These are phyloP conservation scores for Syzygium aromaticum DNA, from an alignment of 345 rosid genomes.

Conservation along the genomic window DNA sequence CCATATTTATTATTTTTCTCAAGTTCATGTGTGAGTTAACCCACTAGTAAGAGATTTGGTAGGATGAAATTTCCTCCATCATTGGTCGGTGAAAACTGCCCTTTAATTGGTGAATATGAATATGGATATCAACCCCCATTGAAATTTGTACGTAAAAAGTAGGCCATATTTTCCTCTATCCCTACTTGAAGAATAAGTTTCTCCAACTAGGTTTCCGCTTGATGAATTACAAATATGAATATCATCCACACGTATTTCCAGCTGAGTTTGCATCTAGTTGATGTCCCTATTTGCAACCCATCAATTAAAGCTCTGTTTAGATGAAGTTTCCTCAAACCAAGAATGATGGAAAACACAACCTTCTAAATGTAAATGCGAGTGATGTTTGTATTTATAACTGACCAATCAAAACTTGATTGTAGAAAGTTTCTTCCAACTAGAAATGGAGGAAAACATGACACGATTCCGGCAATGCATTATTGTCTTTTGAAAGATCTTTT, in stretches of 20 bases:
- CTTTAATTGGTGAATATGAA: background rate
- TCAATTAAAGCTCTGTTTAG: background rate
- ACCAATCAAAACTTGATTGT: background rate
- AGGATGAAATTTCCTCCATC: background rate
- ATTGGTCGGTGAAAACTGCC: background rate
- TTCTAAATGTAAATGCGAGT: background rate
- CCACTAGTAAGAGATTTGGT: background rate
- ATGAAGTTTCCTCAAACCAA: background rate
- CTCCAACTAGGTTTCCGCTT: background rate
- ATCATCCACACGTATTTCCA: background rate
- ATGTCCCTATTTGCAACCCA: background rate
- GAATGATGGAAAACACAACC: background rate
- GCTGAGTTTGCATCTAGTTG: background rate
- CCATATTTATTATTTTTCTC: background rate
- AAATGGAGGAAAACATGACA: background rate
- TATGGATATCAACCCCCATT: background rate
- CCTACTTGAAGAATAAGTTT: background rate
- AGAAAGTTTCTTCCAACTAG: background rate
- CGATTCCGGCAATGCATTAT: background rate
- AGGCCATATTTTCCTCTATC: background rate
- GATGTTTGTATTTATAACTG: background rate
- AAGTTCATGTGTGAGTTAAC: background rate
- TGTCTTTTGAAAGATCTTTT: background rate
- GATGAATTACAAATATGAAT: background rate
- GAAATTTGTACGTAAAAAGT: background rate